Percentiles rank a stretch among this genome's conserved stretches.
phyloP scores from a whole-genome alignment of 805 yeast species.

The Monosporozyma yasuniensis region DNA sequence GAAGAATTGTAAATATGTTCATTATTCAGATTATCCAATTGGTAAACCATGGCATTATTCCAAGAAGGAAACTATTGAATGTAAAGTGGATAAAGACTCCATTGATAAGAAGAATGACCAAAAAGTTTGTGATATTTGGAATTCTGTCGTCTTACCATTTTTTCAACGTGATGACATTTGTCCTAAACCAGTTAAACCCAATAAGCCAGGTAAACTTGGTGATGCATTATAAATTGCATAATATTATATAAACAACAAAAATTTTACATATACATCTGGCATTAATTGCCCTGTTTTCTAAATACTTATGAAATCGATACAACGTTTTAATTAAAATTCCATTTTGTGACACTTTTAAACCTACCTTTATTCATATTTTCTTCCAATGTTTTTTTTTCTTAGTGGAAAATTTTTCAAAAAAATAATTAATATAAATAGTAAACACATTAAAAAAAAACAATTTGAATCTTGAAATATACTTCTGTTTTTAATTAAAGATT shows the following conservation, averaged over 20 bases:
- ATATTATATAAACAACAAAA: too few relatives aligned
- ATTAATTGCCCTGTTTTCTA: too few relatives aligned
- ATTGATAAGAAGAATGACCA: conserved; percentile 8
- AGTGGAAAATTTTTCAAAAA: background rate
- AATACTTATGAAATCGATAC: too few relatives aligned
- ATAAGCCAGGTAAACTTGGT: background rate
- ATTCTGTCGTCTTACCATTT: conserved; percentile 14
- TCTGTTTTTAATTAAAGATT: background rate
- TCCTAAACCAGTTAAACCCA: background rate
- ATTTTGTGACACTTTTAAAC: background rate
- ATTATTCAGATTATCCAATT: conserved; percentile 58
- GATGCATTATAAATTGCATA: background rate
- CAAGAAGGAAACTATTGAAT: conserved; percentile 15
- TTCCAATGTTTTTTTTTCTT: background rate
- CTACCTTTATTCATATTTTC: background rate
- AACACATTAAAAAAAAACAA: background rate
- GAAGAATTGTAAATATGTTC: conserved; percentile 38
- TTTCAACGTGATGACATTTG: conserved; percentile 15
- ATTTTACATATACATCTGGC: too few relatives aligned
- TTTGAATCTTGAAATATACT: background rate
- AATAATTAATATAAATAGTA: background rate
- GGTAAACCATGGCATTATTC: conserved; percentile 55
- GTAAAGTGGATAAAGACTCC: conserved; percentile 10
- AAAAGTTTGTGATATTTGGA: conserved; percentile 23
- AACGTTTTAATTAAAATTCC: too few relatives aligned